These are phyloP conservation scores for Plasmodium ovale DNA, from an alignment of 169 alveolate species.

Conservation along the genomic window DNA sequence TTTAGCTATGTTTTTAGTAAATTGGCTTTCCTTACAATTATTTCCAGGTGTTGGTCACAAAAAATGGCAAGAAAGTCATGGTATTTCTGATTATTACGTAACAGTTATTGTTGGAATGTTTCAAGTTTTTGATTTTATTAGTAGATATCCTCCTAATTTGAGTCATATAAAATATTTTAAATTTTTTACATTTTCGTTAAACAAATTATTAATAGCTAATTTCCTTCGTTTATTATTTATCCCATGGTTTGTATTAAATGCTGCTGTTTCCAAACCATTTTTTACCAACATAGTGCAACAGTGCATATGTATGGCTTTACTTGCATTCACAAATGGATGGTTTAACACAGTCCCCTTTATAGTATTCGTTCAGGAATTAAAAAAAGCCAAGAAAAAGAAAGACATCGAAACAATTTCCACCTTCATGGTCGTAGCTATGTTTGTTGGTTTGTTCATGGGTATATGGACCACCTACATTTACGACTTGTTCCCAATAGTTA, in stretches of 20 bases:
- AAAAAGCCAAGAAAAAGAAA: slow-evolving; percentile 32
- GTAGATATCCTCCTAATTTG: slow-evolving; percentile 66
- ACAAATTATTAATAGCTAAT: slow-evolving; percentile 41
- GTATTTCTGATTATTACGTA: slow-evolving; percentile 26
- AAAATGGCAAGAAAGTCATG: slow-evolving; percentile 54
- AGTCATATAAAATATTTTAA: slow-evolving; percentile 27
- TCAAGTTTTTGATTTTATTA: slow-evolving; percentile 74
- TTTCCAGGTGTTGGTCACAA: slow-evolving; percentile 70
- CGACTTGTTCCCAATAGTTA: slow-evolving; percentile 31
- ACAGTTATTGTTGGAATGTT: slow-evolving; percentile 71
- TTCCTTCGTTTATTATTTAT: slow-evolving; percentile 27
- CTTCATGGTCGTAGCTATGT: slow-evolving; percentile 59
- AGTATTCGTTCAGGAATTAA: slow-evolving; percentile 53
- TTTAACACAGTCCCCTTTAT: slow-evolving; percentile 64
- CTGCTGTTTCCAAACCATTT: not conserved
- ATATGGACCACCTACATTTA: slow-evolving; percentile 62
- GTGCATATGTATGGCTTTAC: slow-evolving; percentile 51
- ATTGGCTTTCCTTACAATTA: slow-evolving; percentile 52
- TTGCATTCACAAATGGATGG: slow-evolving; percentile 75
- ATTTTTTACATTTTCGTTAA: slow-evolving; percentile 48
- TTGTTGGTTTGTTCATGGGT: slow-evolving; percentile 47
- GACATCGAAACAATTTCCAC: slow-evolving; percentile 51
- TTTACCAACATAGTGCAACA: slow-evolving; percentile 39
- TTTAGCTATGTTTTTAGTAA: slow-evolving; percentile 34
- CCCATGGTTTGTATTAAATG: slow-evolving; percentile 62